Evolutionary conservation across 2,329 filamentous ascomycete species (phyloP).

Genomic region (Penicillium sp.): DNA sequence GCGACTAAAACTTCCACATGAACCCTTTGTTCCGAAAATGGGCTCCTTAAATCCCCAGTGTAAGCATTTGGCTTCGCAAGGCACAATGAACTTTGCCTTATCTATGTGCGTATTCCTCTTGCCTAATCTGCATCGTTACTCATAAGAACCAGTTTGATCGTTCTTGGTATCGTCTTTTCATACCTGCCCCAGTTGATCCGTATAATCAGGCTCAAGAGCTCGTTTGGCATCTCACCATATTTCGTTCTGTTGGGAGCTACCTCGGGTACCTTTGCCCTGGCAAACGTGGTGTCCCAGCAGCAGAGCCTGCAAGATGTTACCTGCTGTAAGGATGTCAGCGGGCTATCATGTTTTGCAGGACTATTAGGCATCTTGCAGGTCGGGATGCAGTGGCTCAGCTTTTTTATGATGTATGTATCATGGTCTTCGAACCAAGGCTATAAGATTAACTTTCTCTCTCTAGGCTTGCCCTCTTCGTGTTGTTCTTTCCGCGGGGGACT

Average conservation of each 20-base stretch:
- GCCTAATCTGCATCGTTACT: conserved; percentile 6
- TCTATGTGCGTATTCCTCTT: conserved; percentile 53
- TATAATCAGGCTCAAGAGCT: conserved; percentile 82
- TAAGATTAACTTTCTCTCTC: conserved; percentile 2
- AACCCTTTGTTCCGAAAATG: conserved; percentile 22
- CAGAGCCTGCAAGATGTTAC: conserved; percentile 79
- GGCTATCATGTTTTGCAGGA: conserved; percentile 82
- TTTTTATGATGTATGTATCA: conserved; percentile 78
- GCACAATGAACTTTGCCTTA: conserved; percentile 57
- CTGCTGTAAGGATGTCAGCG: conserved; percentile 82
- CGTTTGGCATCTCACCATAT: conserved; percentile 93
- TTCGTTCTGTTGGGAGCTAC: conserved; percentile 94
- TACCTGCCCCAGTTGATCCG: conserved; percentile 95
- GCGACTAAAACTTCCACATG: not conserved
- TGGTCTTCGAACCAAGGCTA: not conserved
- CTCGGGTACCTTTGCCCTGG: conserved; percentile 84
- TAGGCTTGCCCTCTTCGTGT: conserved; percentile 89
- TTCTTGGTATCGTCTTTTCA: conserved; percentile 86
- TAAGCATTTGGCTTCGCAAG: conserved; percentile 56
- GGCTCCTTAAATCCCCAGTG: conserved; percentile 47
- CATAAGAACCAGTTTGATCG: conserved; percentile 63
- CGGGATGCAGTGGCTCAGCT: conserved; percentile 89
- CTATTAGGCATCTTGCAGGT: conserved; percentile 89
- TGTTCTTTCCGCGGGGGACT: conserved; percentile 80
- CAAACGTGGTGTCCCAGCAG: conserved; percentile 89